Evolutionary conservation across 331 rosid genomes (phyloP).

Genomic region (Malus hybrid): DNA sequence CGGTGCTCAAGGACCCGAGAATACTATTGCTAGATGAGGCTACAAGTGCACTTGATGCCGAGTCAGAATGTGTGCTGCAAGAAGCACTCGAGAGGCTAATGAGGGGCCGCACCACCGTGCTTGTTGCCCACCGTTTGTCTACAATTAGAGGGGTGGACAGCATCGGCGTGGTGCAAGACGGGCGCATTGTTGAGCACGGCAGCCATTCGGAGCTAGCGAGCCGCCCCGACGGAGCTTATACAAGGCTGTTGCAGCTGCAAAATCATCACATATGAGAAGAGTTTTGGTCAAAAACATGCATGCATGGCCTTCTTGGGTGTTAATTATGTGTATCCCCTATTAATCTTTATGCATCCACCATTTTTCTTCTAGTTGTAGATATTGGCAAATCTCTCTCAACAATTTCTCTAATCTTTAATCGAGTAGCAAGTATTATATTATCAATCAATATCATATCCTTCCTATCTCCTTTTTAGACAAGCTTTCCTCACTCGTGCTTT

Average conservation of each 20-base stretch:
- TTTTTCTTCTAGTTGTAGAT: slow-evolving; percentile 56
- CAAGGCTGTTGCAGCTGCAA: slow-evolving; percentile 92
- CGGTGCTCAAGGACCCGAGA: slow-evolving; percentile 88
- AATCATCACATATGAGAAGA: slow-evolving; percentile 64
- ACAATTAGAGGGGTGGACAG: slow-evolving; percentile 83
- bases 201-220: slow-evolving; percentile 74
- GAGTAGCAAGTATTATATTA: slow-evolving; percentile 45
- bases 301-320: slow-evolving; percentile 49
- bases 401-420: slow-evolving; percentile 46
- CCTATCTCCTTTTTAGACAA: not conserved
- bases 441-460: slow-evolving; percentile 25
- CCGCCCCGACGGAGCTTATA: slow-evolving; percentile 88
- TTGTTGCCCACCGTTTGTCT: slow-evolving; percentile 88
- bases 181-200: slow-evolving; percentile 89
- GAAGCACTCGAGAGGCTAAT: slow-evolving; percentile 94
- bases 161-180: slow-evolving; percentile 95
- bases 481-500: slow-evolving; percentile 8
- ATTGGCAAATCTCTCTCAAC: slow-evolving; percentile 29
- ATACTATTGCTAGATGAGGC: slow-evolving; percentile 90
- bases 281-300: slow-evolving; percentile 23
- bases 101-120: slow-evolving; percentile 94
- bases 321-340: slow-evolving; percentile 56
- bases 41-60: slow-evolving; percentile 94
- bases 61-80: slow-evolving; percentile 90
- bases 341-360: slow-evolving; percentile 9